Evolutionary conservation across 495 filamentous ascomycete genomes (phyloP), one percentile per base, ranked within the genome.

Genomic region (Aspergillus sparsus): DNA sequence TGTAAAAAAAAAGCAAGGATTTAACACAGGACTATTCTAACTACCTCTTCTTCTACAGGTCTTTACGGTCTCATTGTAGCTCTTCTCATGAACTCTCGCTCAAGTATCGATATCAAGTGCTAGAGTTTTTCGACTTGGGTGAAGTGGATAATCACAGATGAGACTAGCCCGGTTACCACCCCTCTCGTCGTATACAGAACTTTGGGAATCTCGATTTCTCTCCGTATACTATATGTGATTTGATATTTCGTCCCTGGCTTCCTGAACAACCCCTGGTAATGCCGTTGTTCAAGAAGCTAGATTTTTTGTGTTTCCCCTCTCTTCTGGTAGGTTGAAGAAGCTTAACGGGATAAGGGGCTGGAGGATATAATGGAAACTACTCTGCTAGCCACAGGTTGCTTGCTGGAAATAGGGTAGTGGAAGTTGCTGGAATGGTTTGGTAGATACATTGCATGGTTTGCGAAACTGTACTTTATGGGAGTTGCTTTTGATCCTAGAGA

Each of bases 31-130:
- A 27, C 21, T 27, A 27, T 27, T 27, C 21, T 27, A 27, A 27
- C 21, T 27, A 27, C 21, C 21, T 55, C 36, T 41, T 21, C 34
- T 62, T 35, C 36, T 54, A 21, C 62, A 91, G 89, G 91, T 91
- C 89, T 98, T 47, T 98, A 98, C 81, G 94, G 94, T 66, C 82
- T 98, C 67, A 98, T 98, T 71, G 94, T 98, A 61, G 94, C 94
- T 61, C 89, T 98, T 66, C 87, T 98, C 67, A 98, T 98, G 94
- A 98, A 97, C 88, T 92, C 93, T 37, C 76, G 75, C 61, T 72
- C 77, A n/a, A 74, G 47, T 12, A 65, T 64, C 46, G 63, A 73
- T 47, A 68, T 62, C 58, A 13, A 3, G 18, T 78, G 75, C 66
- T 76, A 77, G 67, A 64, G 52, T 16, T 41, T 32, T 44, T 63